Conservation (phyloP, 2,329 filamentous ascomycete species). For the Aureobasidium mangrovei region DNA sequence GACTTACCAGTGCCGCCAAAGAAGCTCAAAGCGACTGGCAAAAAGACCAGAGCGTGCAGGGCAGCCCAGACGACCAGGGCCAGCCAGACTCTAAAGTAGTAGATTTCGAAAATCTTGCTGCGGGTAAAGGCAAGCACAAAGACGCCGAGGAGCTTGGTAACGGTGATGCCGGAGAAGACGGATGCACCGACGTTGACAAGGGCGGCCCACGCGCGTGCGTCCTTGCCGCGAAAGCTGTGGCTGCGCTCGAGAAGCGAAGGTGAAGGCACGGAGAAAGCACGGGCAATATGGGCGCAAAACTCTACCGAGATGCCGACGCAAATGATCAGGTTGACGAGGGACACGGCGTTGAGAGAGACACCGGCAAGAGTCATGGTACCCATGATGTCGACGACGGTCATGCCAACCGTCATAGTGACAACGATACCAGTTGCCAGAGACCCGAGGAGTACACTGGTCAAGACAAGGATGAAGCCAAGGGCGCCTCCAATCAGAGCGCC, state of each 20-base stretch:
- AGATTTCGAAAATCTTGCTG: constrained; percentile 98
- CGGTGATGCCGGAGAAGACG: constrained; percentile 91
- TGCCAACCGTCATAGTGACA: constrained; percentile 77
- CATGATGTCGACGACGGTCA: constrained; percentile 91
- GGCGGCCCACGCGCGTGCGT: constrained; percentile 84
- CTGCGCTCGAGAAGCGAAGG: constrained; percentile 66
- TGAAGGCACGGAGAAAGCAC: constrained; percentile 91
- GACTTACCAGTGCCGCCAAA: constrained; percentile 65
- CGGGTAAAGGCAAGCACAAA: constrained; percentile 86
- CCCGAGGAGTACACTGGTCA: constrained; percentile 74
- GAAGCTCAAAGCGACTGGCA: constrained; percentile 81
- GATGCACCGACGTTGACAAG: constrained; percentile 90
- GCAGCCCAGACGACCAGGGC: constrained; percentile 84
- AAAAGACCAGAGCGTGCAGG: constrained; percentile 78
- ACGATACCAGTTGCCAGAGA: constrained; percentile 73
- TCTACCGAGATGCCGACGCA: constrained; percentile 95
- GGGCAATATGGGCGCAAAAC: constrained; percentile 93
- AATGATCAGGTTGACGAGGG: constrained; percentile 91
- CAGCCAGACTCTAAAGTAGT: constrained; percentile 97
- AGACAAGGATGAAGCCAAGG: constrained; percentile 72
- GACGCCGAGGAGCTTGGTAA: constrained; percentile 91
- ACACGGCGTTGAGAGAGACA: constrained; percentile 90
- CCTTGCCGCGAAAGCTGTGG: constrained; percentile 67
- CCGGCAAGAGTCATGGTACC: constrained; percentile 85
- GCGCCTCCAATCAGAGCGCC: constrained; percentile 72